Evolutionary conservation across 2,329 filamentous ascomycete species (phyloP).

Genomic region (Cladosporium sp.): DNA sequence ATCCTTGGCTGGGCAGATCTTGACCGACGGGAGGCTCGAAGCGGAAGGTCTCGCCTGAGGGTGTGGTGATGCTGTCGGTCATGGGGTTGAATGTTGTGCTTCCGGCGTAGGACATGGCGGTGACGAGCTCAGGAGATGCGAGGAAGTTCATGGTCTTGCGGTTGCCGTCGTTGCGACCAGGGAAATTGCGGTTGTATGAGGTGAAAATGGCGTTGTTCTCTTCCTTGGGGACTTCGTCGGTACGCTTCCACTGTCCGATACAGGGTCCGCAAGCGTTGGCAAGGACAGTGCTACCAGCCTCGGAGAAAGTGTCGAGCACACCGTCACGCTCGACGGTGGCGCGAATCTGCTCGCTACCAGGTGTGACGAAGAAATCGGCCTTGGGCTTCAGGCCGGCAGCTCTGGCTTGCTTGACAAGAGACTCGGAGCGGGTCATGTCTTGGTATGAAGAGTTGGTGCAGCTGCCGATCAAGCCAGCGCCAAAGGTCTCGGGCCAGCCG

Average conservation of each 20-base stretch:
- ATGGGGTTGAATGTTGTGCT: slow-evolving; percentile 94
- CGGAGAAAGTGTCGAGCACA: slow-evolving; percentile 78
- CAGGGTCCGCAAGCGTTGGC: slow-evolving; percentile 81
- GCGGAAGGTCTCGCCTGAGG: slow-evolving; percentile 73
- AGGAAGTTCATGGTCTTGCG: slow-evolving; percentile 98
- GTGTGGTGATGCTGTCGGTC: slow-evolving; percentile 76
- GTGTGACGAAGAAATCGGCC: slow-evolving; percentile 91
- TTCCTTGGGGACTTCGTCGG: slow-evolving; percentile 78
- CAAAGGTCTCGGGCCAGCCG: slow-evolving; percentile 85
- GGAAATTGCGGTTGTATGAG: slow-evolving; percentile 98
- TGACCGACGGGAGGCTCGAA: slow-evolving; percentile 69
- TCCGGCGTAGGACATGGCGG: slow-evolving; percentile 90
- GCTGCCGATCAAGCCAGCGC: slow-evolving; percentile 90
- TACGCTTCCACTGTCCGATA: slow-evolving; percentile 92
- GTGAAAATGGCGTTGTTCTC: slow-evolving; percentile 91
- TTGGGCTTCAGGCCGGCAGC: slow-evolving; percentile 86
- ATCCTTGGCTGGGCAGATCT: slow-evolving; percentile 65
- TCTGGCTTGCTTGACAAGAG: slow-evolving; percentile 85
- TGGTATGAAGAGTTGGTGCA: slow-evolving; percentile 99
- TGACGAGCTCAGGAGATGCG: slow-evolving; percentile 92
- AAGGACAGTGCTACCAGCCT: slow-evolving; percentile 81
- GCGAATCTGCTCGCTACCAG: slow-evolving; percentile 93
- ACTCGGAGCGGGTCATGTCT: slow-evolving; percentile 94
- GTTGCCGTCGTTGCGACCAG: slow-evolving; percentile 94
- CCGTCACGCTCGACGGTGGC: slow-evolving; percentile 88